These are phyloP conservation scores for Fusarium fujikuroi DNA, from an alignment of 2,329 filamentous ascomycete species.

Conservation along the genomic window DNA sequence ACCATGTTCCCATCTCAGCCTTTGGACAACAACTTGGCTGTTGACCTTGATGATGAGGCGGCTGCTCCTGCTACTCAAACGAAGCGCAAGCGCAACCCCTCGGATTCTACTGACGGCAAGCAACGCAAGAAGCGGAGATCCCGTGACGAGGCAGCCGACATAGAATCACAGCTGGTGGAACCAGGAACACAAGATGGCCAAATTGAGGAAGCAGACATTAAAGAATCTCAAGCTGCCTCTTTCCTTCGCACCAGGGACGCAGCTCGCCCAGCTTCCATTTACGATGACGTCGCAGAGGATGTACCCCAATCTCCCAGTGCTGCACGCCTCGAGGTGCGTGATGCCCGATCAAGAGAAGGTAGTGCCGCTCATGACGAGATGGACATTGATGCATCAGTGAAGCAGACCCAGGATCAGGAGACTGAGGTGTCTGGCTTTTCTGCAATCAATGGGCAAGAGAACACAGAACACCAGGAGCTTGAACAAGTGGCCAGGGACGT, in stretches of 20 bases:
- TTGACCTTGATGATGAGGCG: conserved; percentile 33
- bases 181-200: conserved; percentile 35
- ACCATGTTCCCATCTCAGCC: conserved; percentile 17
- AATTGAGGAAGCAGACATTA: conserved; percentile 6
- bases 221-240: conserved; percentile 15
- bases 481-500: conserved; percentile 50
- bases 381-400: conserved; percentile 38
- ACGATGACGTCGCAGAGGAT: conserved; percentile 32
- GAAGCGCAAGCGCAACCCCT: conserved; percentile 50
- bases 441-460: conserved; percentile 12
- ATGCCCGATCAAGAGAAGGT: conserved; percentile 45
- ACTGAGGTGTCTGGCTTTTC: conserved; percentile 14
- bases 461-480: conserved; percentile 39
- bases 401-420: conserved; percentile 11
- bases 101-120: conserved; percentile 46
- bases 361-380: conserved; percentile 40
- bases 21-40: conserved; percentile 9
- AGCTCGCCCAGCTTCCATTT: conserved; percentile 28
- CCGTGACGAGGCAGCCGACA: conserved; percentile 33
- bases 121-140: conserved; percentile 49
- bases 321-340: conserved; percentile 41
- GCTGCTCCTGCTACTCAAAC: conserved; percentile 35
- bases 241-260: conserved; percentile 29
- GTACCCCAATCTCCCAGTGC: conserved; percentile 45
- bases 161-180: conserved; percentile 33